phyloP scores from a whole-genome alignment of 2,329 filamentous ascomycete species.

The Epicoccum sorghinum region DNA sequence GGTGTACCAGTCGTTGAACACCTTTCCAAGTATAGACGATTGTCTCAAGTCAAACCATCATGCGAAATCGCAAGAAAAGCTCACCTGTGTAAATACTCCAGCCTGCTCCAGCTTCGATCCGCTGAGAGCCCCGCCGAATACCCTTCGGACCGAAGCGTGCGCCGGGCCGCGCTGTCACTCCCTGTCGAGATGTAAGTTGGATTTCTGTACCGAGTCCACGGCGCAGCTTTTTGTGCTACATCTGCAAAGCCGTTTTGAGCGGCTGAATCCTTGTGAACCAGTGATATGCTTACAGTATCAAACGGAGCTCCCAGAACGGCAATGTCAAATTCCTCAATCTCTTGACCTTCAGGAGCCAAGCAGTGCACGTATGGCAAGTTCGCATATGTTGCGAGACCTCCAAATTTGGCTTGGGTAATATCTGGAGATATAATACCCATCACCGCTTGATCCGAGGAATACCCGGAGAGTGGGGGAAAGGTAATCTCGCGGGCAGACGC shows the following conservation, averaged over 20 bases:
- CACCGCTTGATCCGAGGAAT: constrained; percentile 42
- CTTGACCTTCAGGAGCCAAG: constrained; percentile 42
- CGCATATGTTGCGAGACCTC: constrained; percentile 55
- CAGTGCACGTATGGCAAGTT: constrained; percentile 58
- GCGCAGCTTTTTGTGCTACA: background rate
- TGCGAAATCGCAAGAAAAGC: constrained; percentile 1
- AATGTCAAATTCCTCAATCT: constrained; percentile 55
- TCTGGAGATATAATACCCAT: constrained; percentile 29
- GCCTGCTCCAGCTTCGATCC: constrained; percentile 50
- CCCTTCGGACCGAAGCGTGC: constrained; percentile 60
- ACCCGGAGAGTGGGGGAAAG: constrained; percentile 50
- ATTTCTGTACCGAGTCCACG: background rate
- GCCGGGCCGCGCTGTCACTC: constrained; percentile 59
- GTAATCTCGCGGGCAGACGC: constrained; percentile 49
- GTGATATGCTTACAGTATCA: constrained; percentile 49
- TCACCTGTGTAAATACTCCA: constrained; percentile 59
- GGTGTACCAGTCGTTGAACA: background rate
- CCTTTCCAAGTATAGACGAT: background rate
- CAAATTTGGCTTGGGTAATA: constrained; percentile 44
- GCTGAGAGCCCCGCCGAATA: constrained; percentile 57
- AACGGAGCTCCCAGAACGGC: constrained; percentile 58
- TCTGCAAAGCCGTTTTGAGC: background rate
- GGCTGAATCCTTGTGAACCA: background rate
- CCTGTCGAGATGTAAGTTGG: constrained; percentile 35
- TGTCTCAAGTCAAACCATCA: background rate